phyloP scores from a whole-genome alignment of 345 rosid species.

The Sonneratia caseolaris region DNA sequence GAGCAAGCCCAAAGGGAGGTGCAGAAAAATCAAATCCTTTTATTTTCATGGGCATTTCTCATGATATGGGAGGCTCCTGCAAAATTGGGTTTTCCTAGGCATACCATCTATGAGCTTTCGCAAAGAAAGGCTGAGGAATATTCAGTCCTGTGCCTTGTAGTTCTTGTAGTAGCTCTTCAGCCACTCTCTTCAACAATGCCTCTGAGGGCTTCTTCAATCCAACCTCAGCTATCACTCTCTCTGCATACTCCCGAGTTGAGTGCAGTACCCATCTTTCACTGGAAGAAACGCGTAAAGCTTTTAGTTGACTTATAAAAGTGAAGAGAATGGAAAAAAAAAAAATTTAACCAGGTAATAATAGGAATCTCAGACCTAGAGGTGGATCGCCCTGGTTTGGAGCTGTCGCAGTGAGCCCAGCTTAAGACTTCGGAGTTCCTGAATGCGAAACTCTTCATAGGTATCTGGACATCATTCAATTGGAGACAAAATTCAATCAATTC shows the following conservation, averaged over 20 bases:
- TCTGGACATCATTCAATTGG: conserved; percentile 29
- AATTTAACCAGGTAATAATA: background rate
- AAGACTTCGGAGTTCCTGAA: conserved; percentile 53
- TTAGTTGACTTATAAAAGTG: background rate
- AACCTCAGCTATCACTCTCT: conserved; percentile 38
- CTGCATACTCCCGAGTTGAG: conserved; percentile 59
- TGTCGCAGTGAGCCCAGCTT: conserved; percentile 71
- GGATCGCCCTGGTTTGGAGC: conserved; percentile 71
- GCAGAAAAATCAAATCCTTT: background rate
- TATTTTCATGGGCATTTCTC: too few relatives aligned
- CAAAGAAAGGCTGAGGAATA: conserved; percentile 56
- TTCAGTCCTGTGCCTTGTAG: conserved; percentile 44
- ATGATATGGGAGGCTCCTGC: background rate
- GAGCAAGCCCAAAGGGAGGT: background rate
- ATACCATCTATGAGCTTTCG: conserved; percentile 80
- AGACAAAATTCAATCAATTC: background rate
- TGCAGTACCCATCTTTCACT: conserved; percentile 86
- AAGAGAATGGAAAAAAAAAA: background rate
- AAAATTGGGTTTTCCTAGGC: conserved; percentile 7
- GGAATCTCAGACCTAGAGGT: conserved; percentile 29
- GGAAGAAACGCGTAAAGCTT: background rate
- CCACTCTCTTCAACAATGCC: conserved; percentile 36
- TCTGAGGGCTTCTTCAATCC: conserved; percentile 58
- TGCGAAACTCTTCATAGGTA: conserved; percentile 58
- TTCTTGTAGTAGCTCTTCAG: conserved; percentile 63